Conservation (phyloP, 768 basidiomycete species). For the Termitomyces sp. region DNA sequence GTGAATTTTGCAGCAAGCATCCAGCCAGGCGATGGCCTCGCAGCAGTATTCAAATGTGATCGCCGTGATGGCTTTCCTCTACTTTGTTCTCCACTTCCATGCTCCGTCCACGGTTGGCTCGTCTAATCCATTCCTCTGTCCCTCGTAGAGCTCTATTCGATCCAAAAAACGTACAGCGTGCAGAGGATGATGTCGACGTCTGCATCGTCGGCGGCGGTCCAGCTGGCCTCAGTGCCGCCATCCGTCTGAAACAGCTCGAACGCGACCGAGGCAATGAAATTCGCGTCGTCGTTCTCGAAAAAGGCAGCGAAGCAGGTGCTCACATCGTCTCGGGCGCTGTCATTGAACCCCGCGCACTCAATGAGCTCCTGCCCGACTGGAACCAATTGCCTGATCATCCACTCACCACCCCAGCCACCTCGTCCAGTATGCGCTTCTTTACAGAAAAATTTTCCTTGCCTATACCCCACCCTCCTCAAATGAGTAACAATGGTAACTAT, state of each 20-base stretch:
- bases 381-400: slow-evolving; percentile 59
- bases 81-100: background rate
- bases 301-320: slow-evolving; percentile 88
- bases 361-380: slow-evolving; percentile 91
- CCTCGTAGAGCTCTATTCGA: slow-evolving; percentile 33
- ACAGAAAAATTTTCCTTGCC: slow-evolving; percentile 66
- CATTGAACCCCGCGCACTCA: slow-evolving; percentile 85
- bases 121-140: slow-evolving; percentile 11
- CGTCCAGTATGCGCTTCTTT: slow-evolving; percentile 82
- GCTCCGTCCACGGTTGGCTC: slow-evolving; percentile 13
- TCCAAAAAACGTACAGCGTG: slow-evolving; percentile 65
- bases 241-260: slow-evolving; percentile 91
- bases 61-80: background rate
- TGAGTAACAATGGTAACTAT: slow-evolving; percentile 92
- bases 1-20: background rate
- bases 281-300: slow-evolving; percentile 92
- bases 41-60: background rate
- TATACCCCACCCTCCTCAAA: slow-evolving; percentile 95
- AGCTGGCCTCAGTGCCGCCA: slow-evolving; percentile 93
- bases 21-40: no score
- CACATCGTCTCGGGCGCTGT: slow-evolving; percentile 97
- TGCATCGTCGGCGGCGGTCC: slow-evolving; percentile 97
- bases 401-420: slow-evolving; percentile 72
- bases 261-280: slow-evolving; percentile 73
- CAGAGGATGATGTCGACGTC: slow-evolving; percentile 91